Evolutionary conservation across 2,329 filamentous ascomycete genomes (phyloP).

Genomic region (Ceratocystiopsis brevicomis): DNA sequence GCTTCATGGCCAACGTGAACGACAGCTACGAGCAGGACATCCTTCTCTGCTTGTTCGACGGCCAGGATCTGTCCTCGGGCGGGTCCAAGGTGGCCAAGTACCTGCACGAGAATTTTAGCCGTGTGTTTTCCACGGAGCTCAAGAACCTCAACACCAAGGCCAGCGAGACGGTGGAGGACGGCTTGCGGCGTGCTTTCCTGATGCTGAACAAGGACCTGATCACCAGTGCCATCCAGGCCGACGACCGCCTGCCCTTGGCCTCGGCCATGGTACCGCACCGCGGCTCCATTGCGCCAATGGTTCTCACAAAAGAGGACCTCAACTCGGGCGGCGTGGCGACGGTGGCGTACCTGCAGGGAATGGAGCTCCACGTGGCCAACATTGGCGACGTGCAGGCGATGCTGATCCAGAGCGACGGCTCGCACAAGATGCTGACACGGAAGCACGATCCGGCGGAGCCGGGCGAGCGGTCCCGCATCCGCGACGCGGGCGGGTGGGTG

Average conservation of each 20-base stretch:
- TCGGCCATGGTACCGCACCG: constrained; percentile 39
- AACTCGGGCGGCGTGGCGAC: constrained; percentile 83
- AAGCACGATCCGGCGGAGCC: constrained; percentile 89
- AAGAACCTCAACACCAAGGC: constrained; percentile 47
- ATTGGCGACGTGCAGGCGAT: constrained; percentile 94
- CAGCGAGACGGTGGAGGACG: constrained; percentile 62
- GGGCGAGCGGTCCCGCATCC: constrained; percentile 67
- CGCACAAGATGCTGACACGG: constrained; percentile 63
- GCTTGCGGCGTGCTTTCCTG: constrained; percentile 70
- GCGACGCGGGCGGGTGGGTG: constrained; percentile 88
- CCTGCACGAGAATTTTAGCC: constrained; percentile 84
- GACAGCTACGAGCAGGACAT: constrained; percentile 59
- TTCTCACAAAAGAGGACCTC: constrained; percentile 75
- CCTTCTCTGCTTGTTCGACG: constrained; percentile 88
- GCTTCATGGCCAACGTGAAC: constrained; percentile 47
- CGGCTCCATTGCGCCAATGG: constrained; percentile 45
- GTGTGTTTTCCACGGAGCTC: constrained; percentile 66
- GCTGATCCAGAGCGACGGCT: constrained; percentile 74
- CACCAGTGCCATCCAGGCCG: constrained; percentile 57
- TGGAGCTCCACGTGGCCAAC: constrained; percentile 85
- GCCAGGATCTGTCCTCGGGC: constrained; percentile 69
- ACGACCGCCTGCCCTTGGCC: constrained; percentile 18
- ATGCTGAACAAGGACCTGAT: constrained; percentile 87
- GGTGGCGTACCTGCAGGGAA: constrained; percentile 72
- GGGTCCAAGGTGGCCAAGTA: constrained; percentile 95